phyloP scores from a whole-genome alignment of 345 rosid genomes.

The Populus deltoides region DNA sequence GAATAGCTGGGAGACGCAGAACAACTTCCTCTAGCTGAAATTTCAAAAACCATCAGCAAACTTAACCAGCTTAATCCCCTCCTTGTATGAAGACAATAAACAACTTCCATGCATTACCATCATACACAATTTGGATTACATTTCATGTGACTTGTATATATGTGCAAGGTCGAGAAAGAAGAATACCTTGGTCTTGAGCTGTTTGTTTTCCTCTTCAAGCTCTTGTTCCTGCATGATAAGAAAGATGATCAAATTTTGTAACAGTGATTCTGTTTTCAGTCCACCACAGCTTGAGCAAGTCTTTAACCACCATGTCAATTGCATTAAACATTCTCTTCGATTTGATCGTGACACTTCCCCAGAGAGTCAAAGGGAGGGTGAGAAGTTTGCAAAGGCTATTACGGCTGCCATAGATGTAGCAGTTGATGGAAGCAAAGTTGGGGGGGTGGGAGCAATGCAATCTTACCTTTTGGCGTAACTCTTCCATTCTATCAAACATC shows the following conservation, averaged over 20 bases:
- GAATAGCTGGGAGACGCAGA: not conserved
- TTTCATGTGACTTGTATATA: no score
- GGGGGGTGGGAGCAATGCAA: no score
- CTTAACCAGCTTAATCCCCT: not conserved
- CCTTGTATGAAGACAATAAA: not conserved
- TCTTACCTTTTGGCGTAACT: conserved; percentile 27
- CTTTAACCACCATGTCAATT: no score
- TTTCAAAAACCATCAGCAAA: not conserved
- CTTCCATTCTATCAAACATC: conserved; percentile 26
- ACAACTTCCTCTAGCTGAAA: conserved; percentile 27
- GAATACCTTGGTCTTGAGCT: conserved; percentile 30
- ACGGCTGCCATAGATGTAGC: not conserved
- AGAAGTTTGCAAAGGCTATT: no score
- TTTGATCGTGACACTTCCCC: not conserved
- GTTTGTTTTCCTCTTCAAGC: conserved; percentile 30
- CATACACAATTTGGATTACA: no score
- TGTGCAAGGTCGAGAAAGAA: not conserved
- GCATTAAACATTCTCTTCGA: not conserved
- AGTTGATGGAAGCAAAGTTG: not conserved
- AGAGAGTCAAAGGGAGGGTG: no score
- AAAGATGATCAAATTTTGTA: no score
- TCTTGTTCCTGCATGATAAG: conserved; percentile 24
- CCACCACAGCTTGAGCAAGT: no score
- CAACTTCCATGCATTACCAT: not conserved
- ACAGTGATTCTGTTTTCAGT: no score